Conservation (phyloP, 2,329 filamentous ascomycete species). For the Fusarium succisae region DNA sequence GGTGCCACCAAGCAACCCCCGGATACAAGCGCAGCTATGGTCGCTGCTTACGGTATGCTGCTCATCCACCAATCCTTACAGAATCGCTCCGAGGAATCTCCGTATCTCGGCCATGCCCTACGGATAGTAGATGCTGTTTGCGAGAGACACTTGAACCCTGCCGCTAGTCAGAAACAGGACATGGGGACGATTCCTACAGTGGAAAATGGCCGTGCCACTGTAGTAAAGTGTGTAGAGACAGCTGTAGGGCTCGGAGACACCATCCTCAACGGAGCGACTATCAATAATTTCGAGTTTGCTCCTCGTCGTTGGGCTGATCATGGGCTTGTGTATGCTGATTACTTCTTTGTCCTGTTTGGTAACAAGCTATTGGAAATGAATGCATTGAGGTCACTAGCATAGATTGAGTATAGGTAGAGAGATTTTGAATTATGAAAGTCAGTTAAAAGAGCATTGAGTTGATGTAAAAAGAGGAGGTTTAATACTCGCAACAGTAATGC, state of each 20-base stretch:
- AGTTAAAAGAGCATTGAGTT: too few species aligned
- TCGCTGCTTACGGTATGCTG: constrained; percentile 52
- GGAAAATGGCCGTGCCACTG: not conserved
- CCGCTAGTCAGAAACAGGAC: not conserved
- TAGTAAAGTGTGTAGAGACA: not conserved
- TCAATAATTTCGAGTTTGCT: constrained; percentile 58
- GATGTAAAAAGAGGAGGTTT: too few species aligned
- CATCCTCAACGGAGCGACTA: constrained; percentile 57
- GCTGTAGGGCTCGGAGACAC: constrained; percentile 42
- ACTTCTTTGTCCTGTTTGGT: constrained; percentile 57
- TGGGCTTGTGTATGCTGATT: constrained; percentile 60
- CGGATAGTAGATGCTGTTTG: constrained; percentile 9
- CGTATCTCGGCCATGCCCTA: not conserved
- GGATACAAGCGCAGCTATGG: constrained; percentile 51
- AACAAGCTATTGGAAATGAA: constrained; percentile 46
- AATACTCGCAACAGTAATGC: too few species aligned
- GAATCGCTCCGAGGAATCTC: constrained; percentile 22
- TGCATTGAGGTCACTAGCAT: not conserved
- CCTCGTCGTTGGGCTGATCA: constrained; percentile 56
- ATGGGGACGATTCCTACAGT: not conserved
- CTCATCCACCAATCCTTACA: constrained; percentile 45
- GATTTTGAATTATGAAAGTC: not conserved
- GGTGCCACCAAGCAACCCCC: constrained; percentile 35
- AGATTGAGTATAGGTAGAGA: not conserved
- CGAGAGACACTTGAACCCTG: constrained; percentile 32